These are phyloP conservation scores for Clarireedia homoeocarpa DNA, from an alignment of 2,329 filamentous ascomycete species.

Conservation along the genomic window DNA sequence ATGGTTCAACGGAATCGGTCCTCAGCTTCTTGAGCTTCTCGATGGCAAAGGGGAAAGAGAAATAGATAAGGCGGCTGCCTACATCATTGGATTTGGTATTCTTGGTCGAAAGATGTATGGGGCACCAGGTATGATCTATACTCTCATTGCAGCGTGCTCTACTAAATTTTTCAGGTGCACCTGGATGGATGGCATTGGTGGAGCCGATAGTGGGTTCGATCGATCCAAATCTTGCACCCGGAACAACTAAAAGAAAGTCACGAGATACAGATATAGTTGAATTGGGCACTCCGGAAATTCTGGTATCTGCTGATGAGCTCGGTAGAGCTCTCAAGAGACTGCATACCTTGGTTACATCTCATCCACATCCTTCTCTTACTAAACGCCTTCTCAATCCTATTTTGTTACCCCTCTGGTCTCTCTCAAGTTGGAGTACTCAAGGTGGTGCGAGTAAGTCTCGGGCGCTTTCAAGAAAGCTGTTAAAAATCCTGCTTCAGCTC, in stretches of 20 bases:
- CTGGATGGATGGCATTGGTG: conserved; percentile 57
- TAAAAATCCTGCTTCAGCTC: conserved; percentile 51
- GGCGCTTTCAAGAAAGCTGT: conserved; percentile 30
- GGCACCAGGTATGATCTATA: conserved; percentile 44
- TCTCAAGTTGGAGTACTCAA: conserved; percentile 38
- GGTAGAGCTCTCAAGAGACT: conserved; percentile 46
- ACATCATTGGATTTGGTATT: conserved; percentile 59
- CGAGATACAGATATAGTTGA: conserved; percentile 12
- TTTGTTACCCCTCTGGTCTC: conserved; percentile 51
- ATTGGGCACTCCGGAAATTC: conserved; percentile 15
- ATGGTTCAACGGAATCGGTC: conserved; percentile 54
- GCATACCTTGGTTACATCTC: conserved; percentile 48
- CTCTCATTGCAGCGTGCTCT: conserved; percentile 6
- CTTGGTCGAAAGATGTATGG: conserved; percentile 56
- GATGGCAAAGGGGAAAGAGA: conserved; percentile 53
- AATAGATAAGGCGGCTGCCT: conserved; percentile 49
- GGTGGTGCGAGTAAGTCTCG: background rate
- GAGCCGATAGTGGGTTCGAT: conserved; percentile 48
- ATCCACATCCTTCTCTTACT: conserved; percentile 58
- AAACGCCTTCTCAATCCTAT: conserved; percentile 52
- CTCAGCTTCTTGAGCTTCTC: conserved; percentile 53
- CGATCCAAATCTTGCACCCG: conserved; percentile 31
- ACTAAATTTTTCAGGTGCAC: conserved; percentile 33
- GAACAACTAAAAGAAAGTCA: background rate
- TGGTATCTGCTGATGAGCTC: conserved; percentile 40